Evolutionary conservation across 2,329 filamentous ascomycete species (phyloP).

Genomic region (Thelonectria discophora): DNA sequence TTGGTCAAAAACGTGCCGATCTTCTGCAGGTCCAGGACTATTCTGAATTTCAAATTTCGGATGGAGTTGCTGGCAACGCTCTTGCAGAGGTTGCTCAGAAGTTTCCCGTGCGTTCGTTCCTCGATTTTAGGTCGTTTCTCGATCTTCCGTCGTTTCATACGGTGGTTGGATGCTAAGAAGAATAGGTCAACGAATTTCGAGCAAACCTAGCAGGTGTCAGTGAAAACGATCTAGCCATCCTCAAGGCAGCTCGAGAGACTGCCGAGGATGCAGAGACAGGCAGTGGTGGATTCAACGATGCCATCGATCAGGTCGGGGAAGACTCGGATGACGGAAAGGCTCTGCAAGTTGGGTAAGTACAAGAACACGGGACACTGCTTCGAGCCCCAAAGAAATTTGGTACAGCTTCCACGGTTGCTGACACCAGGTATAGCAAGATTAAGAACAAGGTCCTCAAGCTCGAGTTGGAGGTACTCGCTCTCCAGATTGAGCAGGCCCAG

Average conservation of each 20-base stretch:
- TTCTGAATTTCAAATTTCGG: slow-evolving; percentile 57
- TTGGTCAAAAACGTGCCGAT: slow-evolving; percentile 11
- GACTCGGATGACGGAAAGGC: slow-evolving; percentile 51
- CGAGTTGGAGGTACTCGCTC: slow-evolving; percentile 59
- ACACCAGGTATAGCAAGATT: slow-evolving; percentile 52
- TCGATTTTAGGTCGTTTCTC: neutral
- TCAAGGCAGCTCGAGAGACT: slow-evolving; percentile 57
- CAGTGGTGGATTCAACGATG: slow-evolving; percentile 57
- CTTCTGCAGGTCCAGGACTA: slow-evolving; percentile 24
- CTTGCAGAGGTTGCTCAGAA: slow-evolving; percentile 62
- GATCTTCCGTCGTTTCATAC: neutral
- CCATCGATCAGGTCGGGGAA: slow-evolving; percentile 55
- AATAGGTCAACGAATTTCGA: slow-evolving; percentile 20
- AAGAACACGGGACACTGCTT: neutral
- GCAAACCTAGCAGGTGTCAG: slow-evolving; percentile 57
- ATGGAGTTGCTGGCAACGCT: slow-evolving; percentile 61
- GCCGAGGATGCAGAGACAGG: slow-evolving; percentile 64
- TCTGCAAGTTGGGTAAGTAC: slow-evolving; percentile 54
- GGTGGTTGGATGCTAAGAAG: slow-evolving; percentile 5
- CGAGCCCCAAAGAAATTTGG: neutral
- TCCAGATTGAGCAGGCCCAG: slow-evolving; percentile 62
- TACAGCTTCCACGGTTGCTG: neutral
- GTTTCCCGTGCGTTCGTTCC: slow-evolving; percentile 57
- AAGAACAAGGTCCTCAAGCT: slow-evolving; percentile 70
- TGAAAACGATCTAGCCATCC: slow-evolving; percentile 58